Evolutionary conservation across 768 basidiomycete genomes (phyloP).

Genomic region (Mycena vitilis): DNA sequence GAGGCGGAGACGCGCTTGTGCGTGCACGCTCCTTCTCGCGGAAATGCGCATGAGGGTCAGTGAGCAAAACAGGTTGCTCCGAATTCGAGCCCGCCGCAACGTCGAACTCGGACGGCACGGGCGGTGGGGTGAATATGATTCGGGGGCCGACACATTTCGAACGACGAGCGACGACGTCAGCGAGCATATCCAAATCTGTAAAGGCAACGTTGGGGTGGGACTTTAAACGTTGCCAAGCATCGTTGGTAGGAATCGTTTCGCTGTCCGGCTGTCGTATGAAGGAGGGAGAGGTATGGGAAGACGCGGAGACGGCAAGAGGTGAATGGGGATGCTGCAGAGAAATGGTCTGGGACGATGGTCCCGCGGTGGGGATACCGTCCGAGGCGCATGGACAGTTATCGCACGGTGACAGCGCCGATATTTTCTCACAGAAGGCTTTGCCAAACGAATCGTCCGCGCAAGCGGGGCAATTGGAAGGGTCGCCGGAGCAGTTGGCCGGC

Average conservation of each 20-base stretch:
- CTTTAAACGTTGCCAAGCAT: constrained; percentile 88
- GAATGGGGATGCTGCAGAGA: constrained; percentile 25
- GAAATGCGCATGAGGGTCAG: constrained; percentile 67
- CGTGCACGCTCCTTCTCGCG: constrained; percentile 55
- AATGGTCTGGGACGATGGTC: constrained; percentile 21
- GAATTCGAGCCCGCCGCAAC: constrained; percentile 37
- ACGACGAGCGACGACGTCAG: constrained; percentile 88
- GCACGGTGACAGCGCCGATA: constrained; percentile 64
- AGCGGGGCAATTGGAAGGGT: constrained; percentile 86
- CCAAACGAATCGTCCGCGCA: constrained; percentile 90
- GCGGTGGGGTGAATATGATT: constrained; percentile 67
- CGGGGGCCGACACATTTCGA: constrained; percentile 82
- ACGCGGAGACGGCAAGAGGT: constrained; percentile 31
- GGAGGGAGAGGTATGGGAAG: constrained; percentile 32
- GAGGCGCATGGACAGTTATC: constrained; percentile 61
- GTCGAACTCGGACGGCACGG: constrained; percentile 42
- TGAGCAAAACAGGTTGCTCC: constrained; percentile 57
- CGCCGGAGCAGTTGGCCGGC: constrained; percentile 76
- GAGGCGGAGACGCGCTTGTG: constrained; percentile 56
- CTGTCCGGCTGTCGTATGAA: constrained; percentile 33
- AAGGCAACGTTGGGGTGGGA: constrained; percentile 91
- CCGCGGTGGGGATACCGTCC: constrained; percentile 12
- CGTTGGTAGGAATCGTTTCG: constrained; percentile 81
- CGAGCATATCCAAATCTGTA: constrained; percentile 84
- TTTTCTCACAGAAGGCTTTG: constrained; percentile 85